These are phyloP conservation scores for Colletotrichum incanum DNA, from an alignment of 2,329 filamentous ascomycete species.

Conservation along the genomic window DNA sequence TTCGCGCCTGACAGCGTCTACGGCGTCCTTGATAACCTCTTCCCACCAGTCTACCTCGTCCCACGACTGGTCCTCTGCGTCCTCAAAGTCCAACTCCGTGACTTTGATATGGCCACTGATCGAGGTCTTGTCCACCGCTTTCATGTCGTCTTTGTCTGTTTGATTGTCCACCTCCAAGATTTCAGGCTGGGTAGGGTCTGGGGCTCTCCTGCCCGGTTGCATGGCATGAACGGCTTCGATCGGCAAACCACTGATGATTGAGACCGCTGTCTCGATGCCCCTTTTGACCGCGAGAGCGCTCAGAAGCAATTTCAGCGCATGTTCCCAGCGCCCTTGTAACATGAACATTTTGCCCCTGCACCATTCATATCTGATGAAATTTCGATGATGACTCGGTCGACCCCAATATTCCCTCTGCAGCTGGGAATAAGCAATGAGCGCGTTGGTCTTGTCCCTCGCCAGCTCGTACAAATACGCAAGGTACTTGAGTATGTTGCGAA, in stretches of 20 bases:
- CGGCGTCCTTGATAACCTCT: slow-evolving; percentile 41
- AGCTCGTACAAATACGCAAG: slow-evolving; percentile 44
- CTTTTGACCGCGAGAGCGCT: slow-evolving; percentile 37
- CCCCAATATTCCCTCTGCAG: slow-evolving; percentile 41
- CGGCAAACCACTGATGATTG: slow-evolving; percentile 31
- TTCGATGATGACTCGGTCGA: slow-evolving; percentile 29
- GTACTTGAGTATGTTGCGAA: slow-evolving; percentile 42
- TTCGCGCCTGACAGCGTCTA: slow-evolving; percentile 35
- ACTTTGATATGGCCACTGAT: slow-evolving; percentile 10
- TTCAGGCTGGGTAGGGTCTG: not conserved
- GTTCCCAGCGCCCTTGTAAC: slow-evolving; percentile 38
- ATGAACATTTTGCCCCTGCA: slow-evolving; percentile 43
- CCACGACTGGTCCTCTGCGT: slow-evolving; percentile 18
- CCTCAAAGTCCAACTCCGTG: slow-evolving; percentile 7
- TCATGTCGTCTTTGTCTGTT: not conserved
- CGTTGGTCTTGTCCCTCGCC: slow-evolving; percentile 26
- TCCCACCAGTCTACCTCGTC: slow-evolving; percentile 40
- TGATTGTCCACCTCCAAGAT: slow-evolving; percentile 10
- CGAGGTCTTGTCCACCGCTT: not conserved
- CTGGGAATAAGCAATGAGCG: slow-evolving; percentile 42
- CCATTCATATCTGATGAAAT: slow-evolving; percentile 43
- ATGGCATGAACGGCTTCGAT: slow-evolving; percentile 31
- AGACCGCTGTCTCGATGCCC: slow-evolving; percentile 30
- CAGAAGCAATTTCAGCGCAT: slow-evolving; percentile 40
- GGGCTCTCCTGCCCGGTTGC: slow-evolving; percentile 12